Percentiles rank a stretch among this genome's conserved stretches.
Evolutionary conservation across 1,139 yeast species (phyloP).

Genomic region (Kodamaea plutei): DNA sequence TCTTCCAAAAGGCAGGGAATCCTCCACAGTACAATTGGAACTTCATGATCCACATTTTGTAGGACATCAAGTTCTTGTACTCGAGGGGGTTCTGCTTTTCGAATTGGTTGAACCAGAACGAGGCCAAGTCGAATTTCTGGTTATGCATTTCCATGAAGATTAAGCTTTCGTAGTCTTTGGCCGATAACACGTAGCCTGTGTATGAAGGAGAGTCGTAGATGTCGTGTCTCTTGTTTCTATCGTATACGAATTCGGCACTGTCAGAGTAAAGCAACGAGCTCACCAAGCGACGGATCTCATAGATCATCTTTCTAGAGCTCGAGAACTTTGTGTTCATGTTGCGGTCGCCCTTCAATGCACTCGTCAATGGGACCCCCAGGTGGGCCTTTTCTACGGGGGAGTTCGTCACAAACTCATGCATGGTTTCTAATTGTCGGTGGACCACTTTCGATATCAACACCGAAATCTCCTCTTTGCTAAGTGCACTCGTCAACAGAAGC

Average conservation of each 20-base stretch:
- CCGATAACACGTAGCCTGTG: constrained; percentile 21
- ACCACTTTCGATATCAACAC: constrained; percentile 23
- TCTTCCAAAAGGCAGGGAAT: constrained; percentile 29
- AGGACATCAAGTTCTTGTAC: constrained; percentile 22
- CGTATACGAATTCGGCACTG: constrained; percentile 21
- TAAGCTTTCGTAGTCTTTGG: constrained; percentile 38
- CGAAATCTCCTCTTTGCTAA: constrained; percentile 22
- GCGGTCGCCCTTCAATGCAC: constrained; percentile 6
- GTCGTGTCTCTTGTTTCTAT: constrained; percentile 15
- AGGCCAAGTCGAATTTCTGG: constrained; percentile 36
- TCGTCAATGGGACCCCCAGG: constrained; percentile 10
- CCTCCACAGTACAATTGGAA: constrained; percentile 36
- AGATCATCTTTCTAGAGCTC: constrained; percentile 13
- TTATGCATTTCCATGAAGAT: constrained; percentile 32
- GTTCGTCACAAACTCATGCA: constrained; percentile 11
- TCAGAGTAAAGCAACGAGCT: constrained; percentile 23
- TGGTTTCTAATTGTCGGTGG: constrained; percentile 17
- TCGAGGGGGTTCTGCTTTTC: constrained; percentile 21
- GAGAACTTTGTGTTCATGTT: constrained; percentile 8
- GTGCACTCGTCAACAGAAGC: constrained; percentile 9
- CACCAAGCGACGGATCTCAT: constrained; percentile 26
- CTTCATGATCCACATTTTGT: constrained; percentile 32
- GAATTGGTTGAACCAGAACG: constrained; percentile 37
- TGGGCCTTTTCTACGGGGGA: constrained; percentile 10
- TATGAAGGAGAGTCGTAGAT: constrained; percentile 16